Evolutionary conservation across 2,329 filamentous ascomycete genomes (phyloP).

Genomic region (Aspergillus tanneri): DNA sequence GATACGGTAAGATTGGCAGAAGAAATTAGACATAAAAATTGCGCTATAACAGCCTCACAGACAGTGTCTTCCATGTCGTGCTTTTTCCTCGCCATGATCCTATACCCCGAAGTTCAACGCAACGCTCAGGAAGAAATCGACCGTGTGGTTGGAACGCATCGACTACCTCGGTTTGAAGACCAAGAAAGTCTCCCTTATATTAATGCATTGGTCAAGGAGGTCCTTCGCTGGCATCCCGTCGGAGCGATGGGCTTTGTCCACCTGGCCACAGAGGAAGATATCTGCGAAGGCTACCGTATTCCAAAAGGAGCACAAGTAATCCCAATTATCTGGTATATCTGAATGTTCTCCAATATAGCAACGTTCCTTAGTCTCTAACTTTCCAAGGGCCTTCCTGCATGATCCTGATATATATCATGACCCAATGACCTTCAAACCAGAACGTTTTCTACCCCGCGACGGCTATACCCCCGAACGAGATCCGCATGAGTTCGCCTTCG

Average conservation of each 20-base stretch:
- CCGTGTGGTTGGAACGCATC: constrained; percentile 9
- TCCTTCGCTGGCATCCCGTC: too few relatives aligned
- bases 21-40: too few relatives aligned
- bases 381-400: constrained; percentile 45
- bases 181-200: too few relatives aligned
- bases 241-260: too few relatives aligned
- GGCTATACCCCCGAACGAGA: constrained; percentile 38
- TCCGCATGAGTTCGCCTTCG: constrained; percentile 30
- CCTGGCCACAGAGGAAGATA: too few relatives aligned
- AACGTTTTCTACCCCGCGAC: constrained; percentile 39
- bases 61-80: constrained; percentile 17
- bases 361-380: too few relatives aligned
- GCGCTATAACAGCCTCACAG: not conserved
- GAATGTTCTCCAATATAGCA: too few relatives aligned
- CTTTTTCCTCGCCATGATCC: constrained; percentile 22
- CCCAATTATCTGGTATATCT: too few relatives aligned
- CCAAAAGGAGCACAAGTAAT: too few relatives aligned
- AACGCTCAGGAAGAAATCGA: constrained; percentile 22
- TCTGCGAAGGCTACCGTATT: too few relatives aligned
- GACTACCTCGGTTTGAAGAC: constrained; percentile 16
- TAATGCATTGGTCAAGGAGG: too few relatives aligned
- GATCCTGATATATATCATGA: constrained; percentile 38
- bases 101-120: constrained; percentile 17
- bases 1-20: constrained; percentile 45
- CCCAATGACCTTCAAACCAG: constrained; percentile 44